Evolutionary conservation across 257 asterid genomes (phyloP).

Genomic region (Cruciata laevipes): DNA sequence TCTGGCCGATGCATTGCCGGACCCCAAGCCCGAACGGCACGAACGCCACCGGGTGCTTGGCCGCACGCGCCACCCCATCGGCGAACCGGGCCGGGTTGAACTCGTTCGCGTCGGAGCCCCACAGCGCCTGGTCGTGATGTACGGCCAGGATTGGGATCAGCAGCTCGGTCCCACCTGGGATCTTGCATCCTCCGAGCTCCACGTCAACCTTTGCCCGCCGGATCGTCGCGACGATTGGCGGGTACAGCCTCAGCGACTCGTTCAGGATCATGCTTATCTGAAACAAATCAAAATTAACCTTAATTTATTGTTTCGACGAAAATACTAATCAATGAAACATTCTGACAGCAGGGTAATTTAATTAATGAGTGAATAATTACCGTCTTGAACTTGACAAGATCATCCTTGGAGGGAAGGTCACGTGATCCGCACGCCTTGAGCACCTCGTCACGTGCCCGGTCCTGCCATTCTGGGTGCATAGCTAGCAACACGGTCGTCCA

Average conservation of each 20-base stretch:
- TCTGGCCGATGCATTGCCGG: slow-evolving; percentile 44
- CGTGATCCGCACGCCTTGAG: slow-evolving; percentile 44
- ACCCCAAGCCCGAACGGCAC: slow-evolving; percentile 43
- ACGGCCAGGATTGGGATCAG: slow-evolving; percentile 43
- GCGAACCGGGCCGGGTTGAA: slow-evolving; percentile 37
- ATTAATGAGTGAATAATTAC: slow-evolving; percentile 10
- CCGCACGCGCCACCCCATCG: slow-evolving; percentile 32
- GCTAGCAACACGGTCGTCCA: slow-evolving; percentile 48
- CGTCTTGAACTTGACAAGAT: slow-evolving; percentile 39
- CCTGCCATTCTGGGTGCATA: slow-evolving; percentile 48
- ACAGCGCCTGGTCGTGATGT: slow-evolving; percentile 37
- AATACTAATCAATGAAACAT: not conserved
- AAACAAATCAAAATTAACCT: not conserved
- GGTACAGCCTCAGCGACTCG: slow-evolving; percentile 37
- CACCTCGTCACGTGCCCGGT: slow-evolving; percentile 42
- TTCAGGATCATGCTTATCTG: slow-evolving; percentile 42
- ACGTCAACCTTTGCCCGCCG: slow-evolving; percentile 36
- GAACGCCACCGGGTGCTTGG: slow-evolving; percentile 34
- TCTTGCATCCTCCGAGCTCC: slow-evolving; percentile 39
- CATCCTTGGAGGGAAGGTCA: slow-evolving; percentile 38
- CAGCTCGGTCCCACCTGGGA: slow-evolving; percentile 36
- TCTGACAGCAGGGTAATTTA: not conserved
- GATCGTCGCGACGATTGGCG: slow-evolving; percentile 42
- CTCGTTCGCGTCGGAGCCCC: slow-evolving; percentile 38
- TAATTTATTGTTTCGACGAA: not conserved